Evolutionary conservation across 192 early-diverging fungal genomes (phyloP), one percentile per base, ranked within the genome.

Genomic region (Geranomyces variabilis): DNA sequence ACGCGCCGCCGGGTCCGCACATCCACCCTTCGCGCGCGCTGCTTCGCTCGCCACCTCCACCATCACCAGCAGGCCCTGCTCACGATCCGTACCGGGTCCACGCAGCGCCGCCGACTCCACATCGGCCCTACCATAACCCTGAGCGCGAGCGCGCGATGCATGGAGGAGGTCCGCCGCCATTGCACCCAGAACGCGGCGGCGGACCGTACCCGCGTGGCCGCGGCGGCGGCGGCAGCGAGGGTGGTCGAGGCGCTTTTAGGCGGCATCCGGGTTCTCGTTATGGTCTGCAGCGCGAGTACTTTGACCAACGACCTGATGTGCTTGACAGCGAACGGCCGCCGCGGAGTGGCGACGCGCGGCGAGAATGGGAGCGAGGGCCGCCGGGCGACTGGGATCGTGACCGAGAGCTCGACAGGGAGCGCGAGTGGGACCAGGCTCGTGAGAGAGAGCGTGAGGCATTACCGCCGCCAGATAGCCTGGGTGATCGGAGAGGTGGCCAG

Each of bases 21-120:
- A 53, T 53, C 15, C 51, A 53, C 51, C 51, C 51, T n/a, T 53
- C 51, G n/a, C 51, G 51, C 4, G 51, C 51, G 24, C 24, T 6
- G 51, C 51, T 53, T 4, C 51, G 51, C n/a, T 53, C 51, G 24
- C 51, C 51, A 7, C 51, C 51, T 24, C 19, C 24, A 53, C 51
- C 51, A 53, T 53, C 51, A 26, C 51, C 46, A 47, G 46, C 46
- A 10, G 46, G 10, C 46, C 46, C 36, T 41, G 36, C 36, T 41
- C 36, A 41, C 10, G 51, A 26, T 53, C 24, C n/a, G 17, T 53
- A n/a, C 24, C n/a, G 51, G 19, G 17, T 7, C 4, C 24, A 53
- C 24, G 7, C n/a, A 6, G 51, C 7, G 15, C 51, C 19, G 51
- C 51, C 19, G 51, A n/a, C 51, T 6, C 51, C 51, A 15, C 51